Conservation (phyloP, 306 rosid species). For the Morella rubra region DNA sequence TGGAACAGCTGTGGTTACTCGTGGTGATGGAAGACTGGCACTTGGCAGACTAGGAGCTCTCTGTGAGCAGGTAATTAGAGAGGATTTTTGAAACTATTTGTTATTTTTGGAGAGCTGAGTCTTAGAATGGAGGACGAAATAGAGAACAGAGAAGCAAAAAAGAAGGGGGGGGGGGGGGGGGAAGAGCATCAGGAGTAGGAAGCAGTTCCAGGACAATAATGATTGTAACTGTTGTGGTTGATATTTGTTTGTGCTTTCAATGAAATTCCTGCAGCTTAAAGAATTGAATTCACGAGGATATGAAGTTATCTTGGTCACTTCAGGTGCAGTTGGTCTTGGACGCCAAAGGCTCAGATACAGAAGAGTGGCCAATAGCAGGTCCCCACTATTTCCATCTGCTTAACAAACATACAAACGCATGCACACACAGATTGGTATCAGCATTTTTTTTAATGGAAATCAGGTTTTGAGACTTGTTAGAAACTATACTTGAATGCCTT, state of each 20-base stretch:
- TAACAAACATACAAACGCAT: no score
- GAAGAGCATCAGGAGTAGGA: no score
- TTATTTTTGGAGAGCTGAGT: background rate
- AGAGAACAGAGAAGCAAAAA: background rate
- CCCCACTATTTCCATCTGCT: slow-evolving; percentile 9
- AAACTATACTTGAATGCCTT: background rate
- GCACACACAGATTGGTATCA: background rate
- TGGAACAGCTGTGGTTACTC: no score
- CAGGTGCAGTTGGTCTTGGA: slow-evolving; percentile 93
- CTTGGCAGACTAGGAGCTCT: no score
- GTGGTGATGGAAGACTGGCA: no score
- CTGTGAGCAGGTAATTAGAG: background rate
- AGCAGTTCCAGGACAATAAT: background rate
- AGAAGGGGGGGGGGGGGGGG: no score
- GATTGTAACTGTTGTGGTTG: background rate
- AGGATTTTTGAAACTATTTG: background rate
- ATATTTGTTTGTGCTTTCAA: background rate
- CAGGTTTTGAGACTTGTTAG: background rate
- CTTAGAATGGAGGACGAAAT: background rate
- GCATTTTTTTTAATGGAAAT: background rate
- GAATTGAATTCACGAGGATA: slow-evolving; percentile 66
- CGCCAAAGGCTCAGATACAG: slow-evolving; percentile 83
- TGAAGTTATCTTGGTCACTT: slow-evolving; percentile 81
- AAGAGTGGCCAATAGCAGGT: slow-evolving; percentile 90
- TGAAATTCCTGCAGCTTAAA: slow-evolving; percentile 58